Evolutionary conservation across 2,329 filamentous ascomycete species (phyloP), one percentile per base, ranked within the genome.

Genomic region (Colletotrichum godetiae): DNA sequence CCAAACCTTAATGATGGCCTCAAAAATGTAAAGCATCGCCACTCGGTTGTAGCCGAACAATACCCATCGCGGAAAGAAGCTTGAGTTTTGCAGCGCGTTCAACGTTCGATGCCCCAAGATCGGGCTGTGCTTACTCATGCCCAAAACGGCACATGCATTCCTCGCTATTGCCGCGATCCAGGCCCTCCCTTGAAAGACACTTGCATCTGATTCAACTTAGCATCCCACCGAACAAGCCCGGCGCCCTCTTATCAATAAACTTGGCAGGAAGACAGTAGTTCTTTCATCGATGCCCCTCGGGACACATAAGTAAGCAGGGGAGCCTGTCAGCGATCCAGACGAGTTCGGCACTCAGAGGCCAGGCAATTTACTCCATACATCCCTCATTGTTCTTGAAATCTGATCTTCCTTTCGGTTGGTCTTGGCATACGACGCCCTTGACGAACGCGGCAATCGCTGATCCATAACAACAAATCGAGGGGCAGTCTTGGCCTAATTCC

Each of bases 11-110:
- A n/a, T 29, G 22, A 55, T 7, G 15, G 52, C 61, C 52, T 59
- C n/a, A 56, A 56, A 19, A 27, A 59, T 73, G 35, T 52, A 24
- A 66, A 7, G 61, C 67, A 71, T 37, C 56, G 49, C 56, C 60
- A 35, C 35, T n/a, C 49, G 71, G 67, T 42, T 71, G n/a, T 52
- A 52, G 8, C 56, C 67, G 56, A 66, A 31, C 49, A 71, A 61
- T 66, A 60, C 35, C 52, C 42, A n/a, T 35, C 15, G 33, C 12
- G 46, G 60, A 55, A 12, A 15, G 35, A 37, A 19, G 7, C 15
- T 42, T 52, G 19, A 19, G 13, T 64, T 33, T 15, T 13, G 31
- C 8, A 55, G 49, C 22, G 49, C n/a, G 19, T 55, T 29, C 5
- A 6, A n/a, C 2, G n/a, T 11, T n/a, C 29, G 10, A 12, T 64